Evolutionary conservation across 2,329 filamentous ascomycete genomes (phyloP), one percentile per base, ranked within the genome.

Genomic region (Claviceps spartinae): DNA sequence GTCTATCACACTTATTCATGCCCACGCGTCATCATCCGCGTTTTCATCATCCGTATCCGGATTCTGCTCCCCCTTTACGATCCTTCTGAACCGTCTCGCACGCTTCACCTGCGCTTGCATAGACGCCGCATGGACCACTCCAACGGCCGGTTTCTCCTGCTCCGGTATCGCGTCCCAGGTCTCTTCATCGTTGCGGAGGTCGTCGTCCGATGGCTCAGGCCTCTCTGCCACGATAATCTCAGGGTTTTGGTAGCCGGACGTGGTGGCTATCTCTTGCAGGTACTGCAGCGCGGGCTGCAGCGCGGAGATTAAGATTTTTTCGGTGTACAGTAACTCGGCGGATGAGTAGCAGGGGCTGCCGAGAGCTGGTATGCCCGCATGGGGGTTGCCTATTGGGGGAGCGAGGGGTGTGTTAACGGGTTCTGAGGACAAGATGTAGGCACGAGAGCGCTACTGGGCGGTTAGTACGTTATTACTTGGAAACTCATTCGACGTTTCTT

Each of bases 311-410:
- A 90, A 73, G 55, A 87, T 75, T 40, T 72, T 70, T 63, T 94
- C 86, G 7, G 69, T 69, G 60, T 80, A 72, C 37, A 72, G 62
- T 1, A 67, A 59, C 55, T 85, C 79, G 3, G 83, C 83, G 1
- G 82, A 77, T n/a, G 83, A 83, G 65, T 84, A 85, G 55, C 81
- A 76, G 4, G 85, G 84, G 56, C 79, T 85, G 5, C 84, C 83
- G 44, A 77, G 70, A 11, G 65, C 57, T 0, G 71, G 70, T 60
- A 73, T 69, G 40, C 62, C 58, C 2, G 68, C 66, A 14, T 63
- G 57, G 0, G 66, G 62, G 57, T 77, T 78, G 9, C 76, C 75
- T 1, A 71, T 61, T 1, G 76, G 69, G 0, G 77, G 76, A 0
- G 76, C 69, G 6, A 88, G 64, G 1, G 75, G 74, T 1, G 68